phyloP scores from a whole-genome alignment of 1,284 basidiomycete species.

The Mycena sp. region DNA sequence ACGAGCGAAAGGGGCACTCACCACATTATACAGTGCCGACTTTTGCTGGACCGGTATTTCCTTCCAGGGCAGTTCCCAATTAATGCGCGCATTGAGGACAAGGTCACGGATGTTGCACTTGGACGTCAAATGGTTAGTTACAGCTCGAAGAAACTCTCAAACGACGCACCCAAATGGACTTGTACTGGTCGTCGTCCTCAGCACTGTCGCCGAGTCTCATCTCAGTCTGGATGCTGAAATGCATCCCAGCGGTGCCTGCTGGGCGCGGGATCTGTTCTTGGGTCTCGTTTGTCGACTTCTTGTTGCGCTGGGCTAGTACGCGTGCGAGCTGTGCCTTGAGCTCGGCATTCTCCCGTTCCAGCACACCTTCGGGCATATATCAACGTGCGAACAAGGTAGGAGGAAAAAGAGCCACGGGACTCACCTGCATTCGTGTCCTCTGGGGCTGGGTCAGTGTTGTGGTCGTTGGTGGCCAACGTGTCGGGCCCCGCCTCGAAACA shows the following conservation, averaged over 20 bases:
- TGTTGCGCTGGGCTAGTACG: not conserved
- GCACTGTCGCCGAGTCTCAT: not conserved
- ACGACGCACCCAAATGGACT: not conserved
- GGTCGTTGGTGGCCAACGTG: too few species aligned
- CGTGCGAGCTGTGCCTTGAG: not conserved
- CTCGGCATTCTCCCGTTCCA: constrained; percentile 2
- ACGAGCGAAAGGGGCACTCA: constrained; percentile 14
- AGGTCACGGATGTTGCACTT: constrained; percentile 18
- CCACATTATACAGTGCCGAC: constrained; percentile 24
- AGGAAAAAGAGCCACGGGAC: too few species aligned
- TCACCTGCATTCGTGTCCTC: too few species aligned
- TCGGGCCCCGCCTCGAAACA: too few species aligned
- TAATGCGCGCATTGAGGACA: constrained; percentile 6
- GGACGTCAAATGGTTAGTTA: not conserved
- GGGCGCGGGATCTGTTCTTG: not conserved
- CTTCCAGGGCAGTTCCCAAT: constrained; percentile 6
- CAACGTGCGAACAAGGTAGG: too few species aligned
- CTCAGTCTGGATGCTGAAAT: not conserved
- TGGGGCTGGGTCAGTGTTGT: too few species aligned
- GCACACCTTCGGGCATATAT: not conserved
- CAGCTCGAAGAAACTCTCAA: too few species aligned
- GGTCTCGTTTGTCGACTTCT: not conserved
- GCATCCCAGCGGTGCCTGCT: not conserved
- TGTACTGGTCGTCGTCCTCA: not conserved
- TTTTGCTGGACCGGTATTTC: constrained; percentile 7